These are phyloP conservation scores for Psilocybe cubensis DNA, from an alignment of 768 basidiomycete species.

Conservation along the genomic window DNA sequence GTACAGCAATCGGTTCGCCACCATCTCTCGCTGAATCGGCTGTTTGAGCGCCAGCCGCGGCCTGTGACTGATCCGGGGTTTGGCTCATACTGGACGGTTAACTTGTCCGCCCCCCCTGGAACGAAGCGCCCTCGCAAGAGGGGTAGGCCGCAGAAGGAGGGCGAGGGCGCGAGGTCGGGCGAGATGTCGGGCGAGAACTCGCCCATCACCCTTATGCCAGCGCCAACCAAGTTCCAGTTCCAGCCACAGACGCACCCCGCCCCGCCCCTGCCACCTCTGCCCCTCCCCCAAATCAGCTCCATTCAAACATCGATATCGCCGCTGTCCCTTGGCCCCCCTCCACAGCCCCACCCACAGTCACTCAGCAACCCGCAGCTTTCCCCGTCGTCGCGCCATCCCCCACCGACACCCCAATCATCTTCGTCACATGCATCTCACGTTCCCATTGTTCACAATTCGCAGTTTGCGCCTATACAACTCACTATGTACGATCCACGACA, in stretches of 20 bases:
- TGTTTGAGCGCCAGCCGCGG: slow-evolving; percentile 82
- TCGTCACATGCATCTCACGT: background rate
- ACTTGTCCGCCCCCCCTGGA: slow-evolving; percentile 80
- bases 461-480: slow-evolving; percentile 7
- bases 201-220: slow-evolving; percentile 12
- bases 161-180: slow-evolving; percentile 17
- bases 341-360: slow-evolving; percentile 11
- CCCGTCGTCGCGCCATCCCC: background rate
- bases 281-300: slow-evolving; percentile 26
- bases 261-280: slow-evolving; percentile 28
- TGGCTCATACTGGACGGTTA: slow-evolving; percentile 92
- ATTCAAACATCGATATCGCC: slow-evolving; percentile 14
- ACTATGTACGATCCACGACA: slow-evolving; percentile 4
- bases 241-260: slow-evolving; percentile 30
- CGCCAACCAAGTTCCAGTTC: slow-evolving; percentile 27
- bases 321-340: slow-evolving; percentile 2
- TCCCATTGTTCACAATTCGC: slow-evolving; percentile 4
- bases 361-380: slow-evolving; percentile 9
- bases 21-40: slow-evolving; percentile 78
- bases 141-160: slow-evolving; percentile 60
- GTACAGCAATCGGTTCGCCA: slow-evolving; percentile 85
- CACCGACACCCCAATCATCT: no score
- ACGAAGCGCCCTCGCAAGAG: slow-evolving; percentile 86
- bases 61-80: slow-evolving; percentile 87
- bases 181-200: slow-evolving; percentile 4